Base-by-base conservation (phyloP, 1,284 basidiomycete species). In the Naganishia sp. region DNA sequence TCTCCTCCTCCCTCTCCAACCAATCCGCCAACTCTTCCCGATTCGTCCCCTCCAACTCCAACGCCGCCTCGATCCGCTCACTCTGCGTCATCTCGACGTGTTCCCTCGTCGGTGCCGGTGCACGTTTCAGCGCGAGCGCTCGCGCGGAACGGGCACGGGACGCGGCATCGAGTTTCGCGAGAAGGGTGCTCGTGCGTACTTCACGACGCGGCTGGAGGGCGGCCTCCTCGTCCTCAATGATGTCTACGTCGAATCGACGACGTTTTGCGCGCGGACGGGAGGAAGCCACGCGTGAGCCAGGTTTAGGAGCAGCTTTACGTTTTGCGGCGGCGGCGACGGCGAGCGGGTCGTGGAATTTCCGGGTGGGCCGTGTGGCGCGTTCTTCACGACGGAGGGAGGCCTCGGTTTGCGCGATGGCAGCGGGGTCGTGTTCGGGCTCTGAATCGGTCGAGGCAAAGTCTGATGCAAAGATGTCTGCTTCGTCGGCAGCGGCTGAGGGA, bases 1-100 rank as follows among this genome's bases (percentile, higher is more conserved):
- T 31, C 31, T 67, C 66, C 58, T 67, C 66, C 25, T 67, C 66
- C 49, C 63, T 61, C 39, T 63, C 43, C 15, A 67, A 39, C 66
- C 66, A 67, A 23, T 63, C 39, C 13, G 53, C 53, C 3, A 67
- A 53, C 5, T 45, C 35, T 41, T 63, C 46, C 7, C 61, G 43
- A 28, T 67, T 67, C 23, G 46, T 47, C 41, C 55, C 54, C 46
- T 67, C 66, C 6, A 49, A 28, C 39, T 63, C n/a, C 25, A 67
- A 61, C n/a, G 66, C 66, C 17, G 43, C 31, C 15, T 53, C 66
- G 32, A 67, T 63, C 46, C 63, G 54, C 25, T 67, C 66, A 39
- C 61, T 45, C 51, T 67, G 66, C 7, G 53, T 57, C 17, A 67
- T 53, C 25, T 45, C 58, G 23, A 31, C 18, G 35, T 46, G 39